phyloP scores from a whole-genome alignment of 306 rosid species.

The Fagus sylvatica region DNA sequence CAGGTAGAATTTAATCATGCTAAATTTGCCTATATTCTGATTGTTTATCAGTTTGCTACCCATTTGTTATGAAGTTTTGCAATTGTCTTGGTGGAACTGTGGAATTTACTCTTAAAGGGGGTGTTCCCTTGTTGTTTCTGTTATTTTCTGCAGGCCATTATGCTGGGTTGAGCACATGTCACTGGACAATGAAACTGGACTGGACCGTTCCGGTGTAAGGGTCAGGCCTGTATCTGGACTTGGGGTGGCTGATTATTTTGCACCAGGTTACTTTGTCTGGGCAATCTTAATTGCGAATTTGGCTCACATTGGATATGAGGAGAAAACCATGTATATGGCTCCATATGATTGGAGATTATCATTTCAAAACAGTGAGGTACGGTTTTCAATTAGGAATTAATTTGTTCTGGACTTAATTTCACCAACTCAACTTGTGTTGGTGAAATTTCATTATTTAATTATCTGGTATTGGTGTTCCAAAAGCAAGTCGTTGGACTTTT shows the following conservation, averaged over 20 bases:
- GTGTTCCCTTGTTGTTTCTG: neutral
- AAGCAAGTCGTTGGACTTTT: constrained; percentile 73
- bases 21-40: neutral
- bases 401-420: constrained; percentile 3
- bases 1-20: neutral
- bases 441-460: constrained; percentile 11
- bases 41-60: neutral
- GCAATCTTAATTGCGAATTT: constrained; percentile 88
- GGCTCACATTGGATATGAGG: constrained; percentile 89
- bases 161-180: constrained; percentile 93
- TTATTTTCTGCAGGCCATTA: constrained; percentile 52
- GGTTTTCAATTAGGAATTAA: constrained; percentile 6
- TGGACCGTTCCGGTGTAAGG: constrained; percentile 70
- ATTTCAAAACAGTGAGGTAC: constrained; percentile 88
- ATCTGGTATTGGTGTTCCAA: constrained; percentile 54
- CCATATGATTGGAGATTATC: constrained; percentile 88
- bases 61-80: constrained; percentile 6
- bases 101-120: constrained; percentile 8
- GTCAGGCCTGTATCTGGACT: constrained; percentile 91
- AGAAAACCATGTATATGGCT: constrained; percentile 91
- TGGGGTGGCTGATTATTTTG: constrained; percentile 93
- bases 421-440: constrained; percentile 1
- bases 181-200: constrained; percentile 80
- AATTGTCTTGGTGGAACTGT: neutral
- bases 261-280: constrained; percentile 92